These are phyloP conservation scores for Xylogone sp. DNA, from an alignment of 2,329 filamentous ascomycete genomes.

Conservation along the genomic window DNA sequence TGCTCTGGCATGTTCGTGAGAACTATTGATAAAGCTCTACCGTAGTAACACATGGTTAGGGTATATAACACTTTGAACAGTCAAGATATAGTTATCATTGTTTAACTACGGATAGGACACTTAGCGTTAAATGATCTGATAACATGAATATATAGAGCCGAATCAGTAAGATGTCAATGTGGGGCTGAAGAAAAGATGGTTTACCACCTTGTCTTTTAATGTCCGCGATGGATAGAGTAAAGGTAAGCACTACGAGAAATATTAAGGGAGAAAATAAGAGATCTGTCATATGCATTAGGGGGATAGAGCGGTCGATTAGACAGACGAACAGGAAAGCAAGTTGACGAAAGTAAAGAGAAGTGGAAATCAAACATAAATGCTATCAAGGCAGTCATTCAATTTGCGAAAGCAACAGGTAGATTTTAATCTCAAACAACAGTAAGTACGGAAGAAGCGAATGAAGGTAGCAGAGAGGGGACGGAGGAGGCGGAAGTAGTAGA, in stretches of 20 bases:
- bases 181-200: no score
- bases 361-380: constrained; percentile 3
- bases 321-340: constrained; percentile 3
- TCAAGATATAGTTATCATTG: background rate
- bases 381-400: constrained; percentile 2
- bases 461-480: background rate
- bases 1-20: background rate
- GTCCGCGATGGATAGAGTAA: no score
- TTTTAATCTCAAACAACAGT: constrained; percentile 1
- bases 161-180: no score
- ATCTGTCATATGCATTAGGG: no score
- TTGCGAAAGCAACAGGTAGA: constrained; percentile 3
- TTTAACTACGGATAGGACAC: no score
- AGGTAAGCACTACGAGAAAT: no score
- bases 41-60: constrained; percentile 1
- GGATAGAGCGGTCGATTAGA: constrained; percentile 1
- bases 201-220: no score
- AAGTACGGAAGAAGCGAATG: background rate
- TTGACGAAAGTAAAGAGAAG: constrained; percentile 1
- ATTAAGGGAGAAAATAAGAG: no score
- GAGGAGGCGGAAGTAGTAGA: constrained; percentile 1
- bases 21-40: background rate
- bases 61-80: background rate
- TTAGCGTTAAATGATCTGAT: no score
- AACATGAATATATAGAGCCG: no score